Evolutionary conservation across 192 early-diverging fungal genomes (phyloP).

Genomic region (Coemansia sp.): DNA sequence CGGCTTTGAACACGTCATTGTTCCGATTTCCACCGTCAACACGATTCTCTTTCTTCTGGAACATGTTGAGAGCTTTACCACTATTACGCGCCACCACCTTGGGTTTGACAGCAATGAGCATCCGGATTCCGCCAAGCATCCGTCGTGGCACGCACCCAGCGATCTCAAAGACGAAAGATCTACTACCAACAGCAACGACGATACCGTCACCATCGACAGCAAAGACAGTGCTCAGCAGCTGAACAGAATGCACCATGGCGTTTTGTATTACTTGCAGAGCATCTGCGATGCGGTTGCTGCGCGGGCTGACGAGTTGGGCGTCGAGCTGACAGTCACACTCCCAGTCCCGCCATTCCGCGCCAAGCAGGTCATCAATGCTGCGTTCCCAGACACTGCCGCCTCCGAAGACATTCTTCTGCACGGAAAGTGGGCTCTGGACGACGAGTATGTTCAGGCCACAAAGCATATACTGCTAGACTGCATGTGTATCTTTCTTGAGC

Average conservation of each 20-base stretch:
- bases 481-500: constrained; percentile 30
- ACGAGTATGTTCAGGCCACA: constrained; percentile 11
- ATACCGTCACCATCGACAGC: neutral
- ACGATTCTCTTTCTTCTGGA: constrained; percentile 27
- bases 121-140: neutral
- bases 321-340: constrained; percentile 24
- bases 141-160: constrained; percentile 23
- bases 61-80: constrained; percentile 29
- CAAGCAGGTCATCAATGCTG: constrained; percentile 3
- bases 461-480: constrained; percentile 32
- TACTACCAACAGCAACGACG: neutral
- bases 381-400: constrained; percentile 1
- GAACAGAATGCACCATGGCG: neutral
- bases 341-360: constrained; percentile 14
- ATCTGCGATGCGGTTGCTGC: constrained; percentile 41
- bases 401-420: constrained; percentile 10
- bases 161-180: neutral
- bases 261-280: constrained; percentile 30
- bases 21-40: constrained; percentile 26
- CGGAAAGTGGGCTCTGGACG: constrained; percentile 18
- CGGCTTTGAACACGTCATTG: constrained; percentile 21
- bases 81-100: constrained; percentile 10
- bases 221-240: neutral
- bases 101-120: constrained; percentile 1
- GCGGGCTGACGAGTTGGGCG: constrained; percentile 30